Evolutionary conservation across 2,329 filamentous ascomycete species (phyloP).

Genomic region (Eutypella sp.): DNA sequence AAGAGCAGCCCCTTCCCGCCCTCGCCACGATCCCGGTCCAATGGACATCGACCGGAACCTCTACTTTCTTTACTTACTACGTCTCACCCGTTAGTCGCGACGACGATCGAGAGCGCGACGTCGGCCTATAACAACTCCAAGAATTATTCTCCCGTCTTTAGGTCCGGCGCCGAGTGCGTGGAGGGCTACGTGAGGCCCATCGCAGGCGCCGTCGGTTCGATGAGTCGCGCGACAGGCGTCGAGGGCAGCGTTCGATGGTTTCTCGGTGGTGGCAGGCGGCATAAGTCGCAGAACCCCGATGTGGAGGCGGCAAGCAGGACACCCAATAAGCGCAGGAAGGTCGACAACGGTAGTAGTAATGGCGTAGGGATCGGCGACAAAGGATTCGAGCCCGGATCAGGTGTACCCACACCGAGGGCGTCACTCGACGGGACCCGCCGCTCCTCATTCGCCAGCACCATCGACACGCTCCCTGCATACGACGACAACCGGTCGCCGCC

Average conservation of each 20-base stretch:
- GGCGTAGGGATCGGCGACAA: conserved; percentile 24
- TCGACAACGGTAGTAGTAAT: conserved; percentile 27
- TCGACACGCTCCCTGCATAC: conserved; percentile 78
- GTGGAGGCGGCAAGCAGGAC: conserved; percentile 38
- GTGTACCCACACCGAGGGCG: conserved; percentile 27
- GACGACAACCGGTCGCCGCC: conserved; percentile 72
- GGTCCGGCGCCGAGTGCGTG: conserved; percentile 84
- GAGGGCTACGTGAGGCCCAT: conserved; percentile 84
- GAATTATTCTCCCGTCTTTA: conserved; percentile 83
- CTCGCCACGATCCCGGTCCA: conserved; percentile 31
- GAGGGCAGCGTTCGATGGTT: conserved; percentile 86
- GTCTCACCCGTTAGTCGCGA: conserved; percentile 79
- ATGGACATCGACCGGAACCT: conserved; percentile 63
- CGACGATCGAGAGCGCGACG: conserved; percentile 77
- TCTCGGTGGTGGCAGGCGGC: conserved; percentile 55
- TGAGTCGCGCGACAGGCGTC: conserved; percentile 80
- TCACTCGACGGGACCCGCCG: conserved; percentile 32
- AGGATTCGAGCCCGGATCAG: conserved; percentile 20
- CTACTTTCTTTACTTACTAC: conserved; percentile 82
- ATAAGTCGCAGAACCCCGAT: conserved; percentile 42
- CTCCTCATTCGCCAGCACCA: conserved; percentile 59
- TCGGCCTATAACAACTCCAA: conserved; percentile 85
- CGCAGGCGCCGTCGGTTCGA: conserved; percentile 78
- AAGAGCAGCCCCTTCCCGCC: conserved; percentile 36
- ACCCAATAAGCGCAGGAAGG: conserved; percentile 56